phyloP scores from a whole-genome alignment of 345 rosid genomes.

The Punica granatum region DNA sequence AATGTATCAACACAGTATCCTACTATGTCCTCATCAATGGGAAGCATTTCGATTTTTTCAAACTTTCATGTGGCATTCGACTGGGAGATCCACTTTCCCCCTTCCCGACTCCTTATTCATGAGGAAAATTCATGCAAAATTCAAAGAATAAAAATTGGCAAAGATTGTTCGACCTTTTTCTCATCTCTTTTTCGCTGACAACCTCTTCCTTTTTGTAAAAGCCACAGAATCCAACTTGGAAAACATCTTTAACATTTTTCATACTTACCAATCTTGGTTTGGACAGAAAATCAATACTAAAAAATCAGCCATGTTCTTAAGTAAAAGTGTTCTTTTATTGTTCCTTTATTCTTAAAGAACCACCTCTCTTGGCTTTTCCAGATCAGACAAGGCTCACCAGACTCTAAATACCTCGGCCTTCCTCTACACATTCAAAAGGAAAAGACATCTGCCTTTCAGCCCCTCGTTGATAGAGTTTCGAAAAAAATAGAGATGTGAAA shows the following conservation, averaged over 20 bases:
- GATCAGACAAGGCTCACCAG: neutral
- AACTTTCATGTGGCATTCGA: neutral
- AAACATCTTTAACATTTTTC: neutral
- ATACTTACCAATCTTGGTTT: neutral
- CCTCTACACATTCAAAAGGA: no score
- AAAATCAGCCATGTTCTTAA: neutral
- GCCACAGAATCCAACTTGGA: neutral
- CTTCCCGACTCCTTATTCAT: neutral
- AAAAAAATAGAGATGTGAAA: no score
- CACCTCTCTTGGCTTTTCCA: no score
- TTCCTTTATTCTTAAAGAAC: neutral
- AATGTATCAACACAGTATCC: neutral
- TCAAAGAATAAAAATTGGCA: neutral
- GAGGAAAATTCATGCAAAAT: neutral
- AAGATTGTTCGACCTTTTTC: no score
- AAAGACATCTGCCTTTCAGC: no score
- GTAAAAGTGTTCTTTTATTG: no score
- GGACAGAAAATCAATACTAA: neutral
- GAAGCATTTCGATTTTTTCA: neutral
- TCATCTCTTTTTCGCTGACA: no score
- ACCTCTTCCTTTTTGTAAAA: no score
- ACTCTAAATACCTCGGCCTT: neutral
- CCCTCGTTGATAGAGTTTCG: no score
- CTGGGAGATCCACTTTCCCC: neutral
- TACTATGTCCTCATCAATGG: neutral